Conservation (phyloP, 257 asterid species). For the Primulina tabacum region DNA sequence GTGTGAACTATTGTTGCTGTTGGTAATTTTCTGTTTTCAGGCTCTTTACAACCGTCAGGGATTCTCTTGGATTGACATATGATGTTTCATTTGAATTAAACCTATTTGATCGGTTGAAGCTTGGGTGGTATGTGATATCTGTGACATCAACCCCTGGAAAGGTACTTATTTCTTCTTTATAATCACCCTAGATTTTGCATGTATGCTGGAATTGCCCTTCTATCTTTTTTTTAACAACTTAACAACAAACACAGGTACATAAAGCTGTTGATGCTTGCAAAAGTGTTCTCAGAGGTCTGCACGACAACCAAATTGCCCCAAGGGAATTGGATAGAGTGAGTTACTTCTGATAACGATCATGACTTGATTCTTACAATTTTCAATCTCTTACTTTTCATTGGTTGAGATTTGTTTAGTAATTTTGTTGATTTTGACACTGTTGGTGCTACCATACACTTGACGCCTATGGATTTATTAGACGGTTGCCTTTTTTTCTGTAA, state of each 20-base stretch:
- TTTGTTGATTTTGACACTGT: background rate
- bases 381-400: background rate
- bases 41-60: conserved; percentile 97
- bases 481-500: background rate
- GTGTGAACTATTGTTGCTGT: conserved; percentile 10
- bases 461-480: conserved; percentile 10
- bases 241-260: conserved; percentile 61
- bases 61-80: conserved; percentile 96
- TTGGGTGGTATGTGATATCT: conserved; percentile 98
- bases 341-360: conserved; percentile 25
- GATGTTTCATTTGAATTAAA: conserved; percentile 97
- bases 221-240: conserved; percentile 18
- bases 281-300: conserved; percentile 88
- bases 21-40: conserved; percentile 35
- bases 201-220: conserved; percentile 23
- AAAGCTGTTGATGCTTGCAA: conserved; percentile 99
- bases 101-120: conserved; percentile 90
- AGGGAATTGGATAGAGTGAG: conserved; percentile 98
- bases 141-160: conserved; percentile 97
- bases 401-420: background rate
- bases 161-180: conserved; percentile 43
- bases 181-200: conserved; percentile 13
- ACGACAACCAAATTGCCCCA: conserved; percentile 66
- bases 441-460: background rate
- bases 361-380: background rate